Evolutionary conservation across 306 rosid genomes (phyloP).

Genomic region (Notholithocarpus densiflorus): DNA sequence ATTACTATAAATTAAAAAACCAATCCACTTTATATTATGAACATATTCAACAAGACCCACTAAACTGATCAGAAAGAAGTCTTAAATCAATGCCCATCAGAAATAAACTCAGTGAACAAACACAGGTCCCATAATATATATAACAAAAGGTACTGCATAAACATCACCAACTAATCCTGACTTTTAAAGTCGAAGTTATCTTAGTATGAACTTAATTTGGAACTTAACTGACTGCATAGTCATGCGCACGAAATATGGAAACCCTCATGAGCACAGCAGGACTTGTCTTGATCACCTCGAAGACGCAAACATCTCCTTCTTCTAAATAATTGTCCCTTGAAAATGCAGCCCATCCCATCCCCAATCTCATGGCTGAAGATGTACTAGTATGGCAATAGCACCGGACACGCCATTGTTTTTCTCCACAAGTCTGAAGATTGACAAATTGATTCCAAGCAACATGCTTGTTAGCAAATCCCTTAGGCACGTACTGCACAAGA

Average conservation of each 20-base stretch:
- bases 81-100: no score
- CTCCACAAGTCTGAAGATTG: not conserved
- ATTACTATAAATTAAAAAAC: no score
- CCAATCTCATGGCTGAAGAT: not conserved
- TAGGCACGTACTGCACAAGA: constrained; percentile 10
- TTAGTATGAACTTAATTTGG: no score
- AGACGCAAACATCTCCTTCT: constrained; percentile 31
- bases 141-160: no score
- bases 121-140: no score
- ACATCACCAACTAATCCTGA: no score
- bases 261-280: constrained; percentile 8
- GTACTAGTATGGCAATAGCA: not conserved
- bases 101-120: no score
- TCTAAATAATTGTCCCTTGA: constrained; percentile 6
- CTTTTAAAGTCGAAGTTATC: no score
- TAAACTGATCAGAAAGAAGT: no score
- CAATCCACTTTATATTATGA: no score
- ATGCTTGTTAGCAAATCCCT: constrained; percentile 6
- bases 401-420: not conserved
- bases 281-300: constrained; percentile 21
- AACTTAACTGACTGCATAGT: no score
- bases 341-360: constrained; percentile 24
- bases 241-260: not conserved
- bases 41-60: no score
- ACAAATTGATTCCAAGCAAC: not conserved